These are phyloP conservation scores for Diacronema lutheri DNA, from an alignment of 78 protist genomes.

Conservation along the genomic window DNA sequence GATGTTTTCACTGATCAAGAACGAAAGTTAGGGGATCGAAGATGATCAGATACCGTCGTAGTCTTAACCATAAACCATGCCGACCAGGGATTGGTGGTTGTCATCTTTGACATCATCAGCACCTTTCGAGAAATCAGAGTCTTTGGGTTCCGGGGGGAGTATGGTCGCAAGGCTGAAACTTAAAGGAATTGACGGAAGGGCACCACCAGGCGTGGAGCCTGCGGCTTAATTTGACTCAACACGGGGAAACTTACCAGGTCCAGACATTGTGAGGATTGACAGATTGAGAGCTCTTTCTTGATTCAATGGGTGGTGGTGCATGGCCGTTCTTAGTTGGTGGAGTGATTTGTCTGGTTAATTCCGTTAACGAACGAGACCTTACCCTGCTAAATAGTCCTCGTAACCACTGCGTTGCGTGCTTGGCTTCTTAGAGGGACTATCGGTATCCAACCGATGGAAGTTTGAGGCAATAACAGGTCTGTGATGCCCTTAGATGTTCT, in stretches of 20 bases:
- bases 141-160: conserved; percentile 88
- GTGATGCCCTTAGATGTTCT: conserved; percentile 91
- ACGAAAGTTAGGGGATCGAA: conserved; percentile 93
- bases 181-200: conserved; percentile 93
- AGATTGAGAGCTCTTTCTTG: conserved; percentile 86
- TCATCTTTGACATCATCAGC: conserved; percentile 31
- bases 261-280: conserved; percentile 85
- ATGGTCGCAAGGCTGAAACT: conserved; percentile 91
- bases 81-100: conserved; percentile 79
- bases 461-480: conserved; percentile 84
- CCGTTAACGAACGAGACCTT: conserved; percentile 95
- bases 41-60: conserved; percentile 94
- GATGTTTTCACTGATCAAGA: conserved; percentile 85
- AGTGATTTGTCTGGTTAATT: conserved; percentile 93
- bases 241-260: conserved; percentile 91
- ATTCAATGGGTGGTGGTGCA: conserved; percentile 91
- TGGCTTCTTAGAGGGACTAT: conserved; percentile 77
- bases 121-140: conserved; percentile 75
- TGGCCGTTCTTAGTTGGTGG: conserved; percentile 93
- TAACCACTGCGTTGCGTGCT: too few species aligned
- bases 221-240: conserved; percentile 92
- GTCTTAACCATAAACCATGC: conserved; percentile 92
- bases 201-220: conserved; percentile 89
- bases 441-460: conserved; percentile 44
- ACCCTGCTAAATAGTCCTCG: conserved; percentile 68